Evolutionary conservation across 495 filamentous ascomycete genomes (phyloP), one percentile per base, ranked within the genome.

Genomic region (Elasticomyces elasticus): DNA sequence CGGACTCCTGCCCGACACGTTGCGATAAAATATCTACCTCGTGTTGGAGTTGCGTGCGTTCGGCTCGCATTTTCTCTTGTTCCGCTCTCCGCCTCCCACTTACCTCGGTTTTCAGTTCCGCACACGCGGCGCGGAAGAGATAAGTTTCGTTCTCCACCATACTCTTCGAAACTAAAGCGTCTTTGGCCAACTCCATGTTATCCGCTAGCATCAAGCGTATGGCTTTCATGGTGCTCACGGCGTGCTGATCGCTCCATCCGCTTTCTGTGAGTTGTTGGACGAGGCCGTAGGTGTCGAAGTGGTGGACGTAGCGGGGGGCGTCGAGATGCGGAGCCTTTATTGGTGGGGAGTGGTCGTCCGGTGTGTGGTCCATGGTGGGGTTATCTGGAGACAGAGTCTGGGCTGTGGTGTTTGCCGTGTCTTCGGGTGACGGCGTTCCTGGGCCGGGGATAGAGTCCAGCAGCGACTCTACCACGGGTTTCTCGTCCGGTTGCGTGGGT

Each of bases 21-120:
- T 96, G 90, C 45, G 77, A 84, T 43, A 97, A 65, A 26, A 94
- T 89, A 70, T 99, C 92, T n/a, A 85, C 81, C 66, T 96, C 91
- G 63, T 94, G 88, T 70, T 95, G 87, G 58, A 97, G 67, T 43
- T 89, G 82, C 11, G 84, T 85, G 43, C 90, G 75, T 59, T 94
- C 86, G 55, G 85, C 81, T 37, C 87, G 81, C 66, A 83, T 79
- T 49, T 79, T 83, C 74, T 81, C 85, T 58, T 79, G 83, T 63
- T 73, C 83, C 37, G 71, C 67, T 54, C 77, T 65, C 30, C 75
- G 68, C 5, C 61, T 59, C 23, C 68, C 79, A 54, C 79, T 78
- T 12, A 95, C 79, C 60, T 90, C 89, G 40, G 86, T 87, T 56
- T 82, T 80, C 19, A 99, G 80, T 71, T 99, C 92, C 13, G 84